A percentile compares a stretch with the other conserved stretches of the same genome.
Evolutionary conservation across 2,329 filamentous ascomycete species (phyloP).

Genomic region (Colletotrichum tamarilloi): DNA sequence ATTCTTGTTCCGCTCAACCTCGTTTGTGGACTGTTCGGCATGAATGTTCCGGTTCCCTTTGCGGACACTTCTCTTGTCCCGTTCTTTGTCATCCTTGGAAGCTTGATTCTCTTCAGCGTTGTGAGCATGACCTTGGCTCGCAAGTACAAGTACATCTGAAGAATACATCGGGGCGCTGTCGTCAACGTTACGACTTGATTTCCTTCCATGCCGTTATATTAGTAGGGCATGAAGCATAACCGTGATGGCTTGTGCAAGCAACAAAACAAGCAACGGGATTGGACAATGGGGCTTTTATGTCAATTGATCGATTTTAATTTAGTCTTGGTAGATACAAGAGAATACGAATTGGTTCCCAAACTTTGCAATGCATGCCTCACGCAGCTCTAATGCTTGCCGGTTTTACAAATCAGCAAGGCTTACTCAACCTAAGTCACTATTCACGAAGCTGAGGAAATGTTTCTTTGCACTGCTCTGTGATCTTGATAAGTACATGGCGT

Average conservation of each 20-base stretch:
- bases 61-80: conserved; percentile 62
- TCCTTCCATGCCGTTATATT: neutral
- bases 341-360: neutral
- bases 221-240: neutral
- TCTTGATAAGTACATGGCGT: no score
- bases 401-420: neutral
- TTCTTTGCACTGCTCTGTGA: neutral
- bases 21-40: conserved; percentile 87
- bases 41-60: conserved; percentile 85
- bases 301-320: neutral
- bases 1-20: conserved; percentile 97
- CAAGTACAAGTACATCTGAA: conserved; percentile 56
- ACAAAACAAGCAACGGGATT: neutral
- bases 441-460: neutral
- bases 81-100: conserved; percentile 63
- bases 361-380: no score
- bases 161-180: neutral
- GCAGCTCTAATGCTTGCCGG: no score
- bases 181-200: neutral
- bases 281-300: neutral
- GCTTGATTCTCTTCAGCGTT: conserved; percentile 65
- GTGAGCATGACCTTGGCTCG: conserved; percentile 59
- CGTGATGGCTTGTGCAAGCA: neutral
- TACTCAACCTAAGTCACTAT: neutral
- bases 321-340: neutral